A percentile compares a stretch with the other conserved stretches of the same genome.
Conservation (phyloP, 768 basidiomycete genomes). For the Hericium erinaceus region DNA sequence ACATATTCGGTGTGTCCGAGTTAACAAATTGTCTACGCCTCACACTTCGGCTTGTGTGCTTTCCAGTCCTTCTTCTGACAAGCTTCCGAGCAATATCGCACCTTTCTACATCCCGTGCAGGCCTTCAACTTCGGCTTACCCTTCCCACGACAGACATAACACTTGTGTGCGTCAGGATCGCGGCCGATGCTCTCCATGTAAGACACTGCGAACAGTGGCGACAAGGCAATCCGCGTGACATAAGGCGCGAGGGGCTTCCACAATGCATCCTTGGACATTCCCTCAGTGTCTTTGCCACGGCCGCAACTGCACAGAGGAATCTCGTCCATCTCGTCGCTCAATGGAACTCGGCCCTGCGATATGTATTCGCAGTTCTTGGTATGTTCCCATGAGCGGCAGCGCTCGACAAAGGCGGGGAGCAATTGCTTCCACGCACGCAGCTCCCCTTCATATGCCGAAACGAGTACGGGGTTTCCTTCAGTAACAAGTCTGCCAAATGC, state of each 20-base stretch:
- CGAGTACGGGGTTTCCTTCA: not conserved
- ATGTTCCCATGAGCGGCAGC: slow-evolving; percentile 45
- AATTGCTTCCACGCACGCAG: slow-evolving; percentile 40
- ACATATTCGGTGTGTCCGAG: too few relatives aligned
- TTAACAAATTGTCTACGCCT: not conserved
- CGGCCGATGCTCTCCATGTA: slow-evolving; percentile 34
- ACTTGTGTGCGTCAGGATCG: slow-evolving; percentile 12
- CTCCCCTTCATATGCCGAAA: slow-evolving; percentile 25
- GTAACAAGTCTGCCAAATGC: not conserved
- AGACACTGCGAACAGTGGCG: slow-evolving; percentile 44
- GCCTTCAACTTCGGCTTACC: slow-evolving; percentile 23
- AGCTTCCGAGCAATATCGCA: slow-evolving; percentile 32
- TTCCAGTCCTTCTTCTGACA: slow-evolving; percentile 44
- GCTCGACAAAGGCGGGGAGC: slow-evolving; percentile 41
- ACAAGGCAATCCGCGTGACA: slow-evolving; percentile 40
- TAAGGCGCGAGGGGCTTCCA: slow-evolving; percentile 35
- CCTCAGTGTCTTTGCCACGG: slow-evolving; percentile 34
- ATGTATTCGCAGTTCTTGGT: slow-evolving; percentile 36
- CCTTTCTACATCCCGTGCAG: slow-evolving; percentile 30
- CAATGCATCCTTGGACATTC: slow-evolving; percentile 1
- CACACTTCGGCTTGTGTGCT: slow-evolving; percentile 25
- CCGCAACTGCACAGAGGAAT: slow-evolving; percentile 47
- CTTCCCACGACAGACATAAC: slow-evolving; percentile 20
- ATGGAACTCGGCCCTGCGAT: slow-evolving; percentile 23
- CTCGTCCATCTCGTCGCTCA: slow-evolving; percentile 26